Evolutionary conservation across 495 filamentous ascomycete genomes (phyloP).

Genomic region (Penicillium robsamsonii): DNA sequence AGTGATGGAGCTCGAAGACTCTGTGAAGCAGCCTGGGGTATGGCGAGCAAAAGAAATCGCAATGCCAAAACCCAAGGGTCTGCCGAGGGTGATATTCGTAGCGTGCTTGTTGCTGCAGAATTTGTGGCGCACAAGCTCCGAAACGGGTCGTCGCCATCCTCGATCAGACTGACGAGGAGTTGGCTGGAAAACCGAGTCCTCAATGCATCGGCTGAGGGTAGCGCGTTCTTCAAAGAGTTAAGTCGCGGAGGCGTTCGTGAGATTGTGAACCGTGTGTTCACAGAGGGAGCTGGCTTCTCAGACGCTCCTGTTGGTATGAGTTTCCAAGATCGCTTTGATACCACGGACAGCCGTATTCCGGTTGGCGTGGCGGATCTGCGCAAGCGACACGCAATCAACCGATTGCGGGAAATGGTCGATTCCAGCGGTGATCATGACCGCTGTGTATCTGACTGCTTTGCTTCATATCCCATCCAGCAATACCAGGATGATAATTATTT

Average conservation of each 20-base stretch:
- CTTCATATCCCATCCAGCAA: slow-evolving; percentile 76
- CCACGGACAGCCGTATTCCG: slow-evolving; percentile 26
- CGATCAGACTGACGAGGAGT: slow-evolving; percentile 61
- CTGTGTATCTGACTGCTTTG: slow-evolving; percentile 79
- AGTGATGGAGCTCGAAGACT: slow-evolving; percentile 82
- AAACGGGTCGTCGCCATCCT: slow-evolving; percentile 40
- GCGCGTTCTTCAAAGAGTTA: slow-evolving; percentile 72
- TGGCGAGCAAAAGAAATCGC: slow-evolving; percentile 62
- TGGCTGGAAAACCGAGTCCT: slow-evolving; percentile 84
- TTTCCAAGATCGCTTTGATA: slow-evolving; percentile 35
- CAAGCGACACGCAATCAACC: slow-evolving; percentile 74
- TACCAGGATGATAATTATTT: slow-evolving; percentile 92
- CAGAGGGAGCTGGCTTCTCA: slow-evolving; percentile 81
- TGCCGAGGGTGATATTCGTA: slow-evolving; percentile 86
- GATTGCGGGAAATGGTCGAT: slow-evolving; percentile 85
- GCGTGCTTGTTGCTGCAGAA: slow-evolving; percentile 90
- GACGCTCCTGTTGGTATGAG: slow-evolving; percentile 44
- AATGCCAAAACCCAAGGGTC: slow-evolving; percentile 51
- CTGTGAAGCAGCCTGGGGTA: slow-evolving; percentile 92
- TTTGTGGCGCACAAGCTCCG: slow-evolving; percentile 85
- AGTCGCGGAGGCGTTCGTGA: slow-evolving; percentile 78
- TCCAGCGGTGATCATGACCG: slow-evolving; percentile 85
- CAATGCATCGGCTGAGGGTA: slow-evolving; percentile 65
- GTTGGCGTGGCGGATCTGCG: slow-evolving; percentile 66
- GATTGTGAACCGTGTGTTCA: slow-evolving; percentile 80